These are phyloP conservation scores for Candida labiduridarum DNA, from an alignment of 1,139 yeast species.

Conservation along the genomic window DNA sequence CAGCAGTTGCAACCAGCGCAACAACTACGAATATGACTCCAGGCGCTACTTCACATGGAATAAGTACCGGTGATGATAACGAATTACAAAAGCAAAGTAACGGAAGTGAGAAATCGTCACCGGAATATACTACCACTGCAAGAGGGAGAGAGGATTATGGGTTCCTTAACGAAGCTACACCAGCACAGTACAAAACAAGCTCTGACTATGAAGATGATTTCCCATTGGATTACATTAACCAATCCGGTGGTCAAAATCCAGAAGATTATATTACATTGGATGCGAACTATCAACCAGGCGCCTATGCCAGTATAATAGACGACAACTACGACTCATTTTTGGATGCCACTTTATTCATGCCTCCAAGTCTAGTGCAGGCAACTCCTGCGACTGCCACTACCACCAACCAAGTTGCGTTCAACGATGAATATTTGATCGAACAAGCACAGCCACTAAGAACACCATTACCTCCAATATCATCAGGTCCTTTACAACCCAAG, in stretches of 20 bases:
- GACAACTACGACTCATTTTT: conserved; percentile 32
- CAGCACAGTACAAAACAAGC: conserved; percentile 24
- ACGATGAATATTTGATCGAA: conserved; percentile 50
- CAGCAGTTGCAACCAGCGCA: conserved; percentile 1
- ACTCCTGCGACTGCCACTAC: conserved; percentile 11
- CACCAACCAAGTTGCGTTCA: conserved; percentile 36
- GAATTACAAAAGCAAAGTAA: conserved; percentile 8
- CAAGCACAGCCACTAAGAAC: conserved; percentile 46
- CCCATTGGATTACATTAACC: conserved; percentile 62
- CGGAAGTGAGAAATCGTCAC: conserved; percentile 17
- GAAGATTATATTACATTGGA: conserved; percentile 42
- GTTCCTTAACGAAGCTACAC: conserved; percentile 28
- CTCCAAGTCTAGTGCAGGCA: conserved; percentile 11
- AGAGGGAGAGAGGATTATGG: conserved; percentile 20
- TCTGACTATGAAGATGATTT: conserved; percentile 59
- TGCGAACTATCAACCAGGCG: conserved; percentile 27
- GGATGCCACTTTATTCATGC: conserved; percentile 30
- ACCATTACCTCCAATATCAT: conserved; percentile 24
- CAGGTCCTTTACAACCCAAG: conserved; percentile 18
- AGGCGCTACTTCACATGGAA: not conserved
- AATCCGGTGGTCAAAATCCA: conserved; percentile 11
- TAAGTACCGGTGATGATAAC: conserved; percentile 2
- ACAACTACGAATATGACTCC: not conserved
- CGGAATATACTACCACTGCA: conserved; percentile 22
- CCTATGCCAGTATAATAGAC: conserved; percentile 24